Evolutionary conservation across 75 land plant species (phyloP).

Genomic region (Azolla pinnata): DNA sequence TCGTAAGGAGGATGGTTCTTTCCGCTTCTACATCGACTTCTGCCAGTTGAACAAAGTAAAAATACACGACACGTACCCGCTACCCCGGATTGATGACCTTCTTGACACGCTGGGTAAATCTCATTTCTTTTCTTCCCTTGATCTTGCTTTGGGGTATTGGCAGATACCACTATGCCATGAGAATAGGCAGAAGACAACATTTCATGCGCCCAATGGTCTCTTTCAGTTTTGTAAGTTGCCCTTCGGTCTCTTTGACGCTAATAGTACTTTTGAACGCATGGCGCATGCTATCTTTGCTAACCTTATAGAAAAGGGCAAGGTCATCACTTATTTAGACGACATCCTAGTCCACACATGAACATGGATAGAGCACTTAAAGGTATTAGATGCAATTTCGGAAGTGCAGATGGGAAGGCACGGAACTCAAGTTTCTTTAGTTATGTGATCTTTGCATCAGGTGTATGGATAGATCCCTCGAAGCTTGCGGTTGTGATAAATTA

Average conservation of each 20-base stretch:
- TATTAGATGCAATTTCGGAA: not conserved
- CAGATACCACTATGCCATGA: not conserved
- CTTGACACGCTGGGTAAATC: conserved; percentile 9
- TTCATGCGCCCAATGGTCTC: not conserved
- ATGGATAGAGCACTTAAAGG: not conserved
- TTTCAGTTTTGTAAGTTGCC: conserved; percentile 3
- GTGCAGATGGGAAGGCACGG: not conserved
- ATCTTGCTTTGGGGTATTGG: not conserved
- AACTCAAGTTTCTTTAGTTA: not conserved
- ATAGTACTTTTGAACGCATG: conserved; percentile 2
- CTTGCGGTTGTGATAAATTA: not conserved
- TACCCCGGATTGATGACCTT: conserved; percentile 4
- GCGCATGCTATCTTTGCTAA: not conserved
- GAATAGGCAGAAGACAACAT: conserved; percentile 15
- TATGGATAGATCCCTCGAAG: not conserved
- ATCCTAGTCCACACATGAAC: conserved; percentile 6
- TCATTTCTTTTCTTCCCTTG: not conserved
- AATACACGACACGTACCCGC: conserved; percentile 2
- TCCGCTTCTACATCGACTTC: conserved; percentile 9
- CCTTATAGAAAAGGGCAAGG: conserved; percentile 3
- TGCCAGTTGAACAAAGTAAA: not conserved
- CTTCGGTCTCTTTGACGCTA: conserved; percentile 6
- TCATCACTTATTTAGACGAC: conserved; percentile 12
- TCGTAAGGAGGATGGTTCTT: conserved; percentile 10
- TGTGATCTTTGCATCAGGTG: not conserved